Conservation (phyloP, 2,329 filamentous ascomycete genomes). For the Akanthomyces uredinophilus region DNA sequence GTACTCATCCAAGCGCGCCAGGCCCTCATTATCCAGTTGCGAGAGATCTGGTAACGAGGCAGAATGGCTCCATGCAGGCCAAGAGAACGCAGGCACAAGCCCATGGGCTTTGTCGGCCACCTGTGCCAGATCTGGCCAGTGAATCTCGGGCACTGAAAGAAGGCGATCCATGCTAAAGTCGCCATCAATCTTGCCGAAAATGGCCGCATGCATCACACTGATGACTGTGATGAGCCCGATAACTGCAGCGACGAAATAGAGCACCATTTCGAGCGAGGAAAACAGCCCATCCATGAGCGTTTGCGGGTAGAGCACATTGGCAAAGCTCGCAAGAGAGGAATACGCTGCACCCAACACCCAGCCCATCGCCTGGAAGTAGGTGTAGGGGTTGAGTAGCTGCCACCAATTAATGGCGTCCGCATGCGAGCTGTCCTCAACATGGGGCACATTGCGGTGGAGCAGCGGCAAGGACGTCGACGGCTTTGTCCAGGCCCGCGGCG, state of each 20-base stretch:
- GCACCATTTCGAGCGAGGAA: conserved; percentile 9
- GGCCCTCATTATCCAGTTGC: conserved; percentile 17
- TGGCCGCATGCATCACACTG: conserved; percentile 1
- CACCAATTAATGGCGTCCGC: conserved; percentile 20
- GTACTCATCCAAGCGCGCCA: conserved; percentile 20
- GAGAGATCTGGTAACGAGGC: conserved; percentile 7
- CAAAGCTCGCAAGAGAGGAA: conserved; percentile 18
- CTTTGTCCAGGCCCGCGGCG: conserved; percentile 20
- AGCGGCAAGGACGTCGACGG: conserved; percentile 19
- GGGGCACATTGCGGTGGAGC: conserved; percentile 12
- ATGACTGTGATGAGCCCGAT: conserved; percentile 5
- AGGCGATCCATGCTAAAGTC: conserved; percentile 9
- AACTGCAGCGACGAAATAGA: conserved; percentile 1
- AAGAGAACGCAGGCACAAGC: conserved; percentile 8
- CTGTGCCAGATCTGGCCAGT: conserved; percentile 16
- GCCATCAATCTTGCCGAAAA: conserved; percentile 12
- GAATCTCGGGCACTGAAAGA: conserved; percentile 7
- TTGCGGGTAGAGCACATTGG: conserved; percentile 16
- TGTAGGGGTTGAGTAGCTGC: conserved; percentile 27
- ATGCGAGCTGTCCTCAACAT: conserved; percentile 11
- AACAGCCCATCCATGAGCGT: conserved; percentile 13
- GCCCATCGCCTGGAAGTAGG: conserved; percentile 24
- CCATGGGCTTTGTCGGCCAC: conserved; percentile 19
- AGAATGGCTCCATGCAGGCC: conserved; percentile 3
- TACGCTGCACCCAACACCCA: conserved; percentile 22